Evolutionary conservation across 2,329 filamentous ascomycete species (phyloP).

Genomic region (Mycogone perniciosa): DNA sequence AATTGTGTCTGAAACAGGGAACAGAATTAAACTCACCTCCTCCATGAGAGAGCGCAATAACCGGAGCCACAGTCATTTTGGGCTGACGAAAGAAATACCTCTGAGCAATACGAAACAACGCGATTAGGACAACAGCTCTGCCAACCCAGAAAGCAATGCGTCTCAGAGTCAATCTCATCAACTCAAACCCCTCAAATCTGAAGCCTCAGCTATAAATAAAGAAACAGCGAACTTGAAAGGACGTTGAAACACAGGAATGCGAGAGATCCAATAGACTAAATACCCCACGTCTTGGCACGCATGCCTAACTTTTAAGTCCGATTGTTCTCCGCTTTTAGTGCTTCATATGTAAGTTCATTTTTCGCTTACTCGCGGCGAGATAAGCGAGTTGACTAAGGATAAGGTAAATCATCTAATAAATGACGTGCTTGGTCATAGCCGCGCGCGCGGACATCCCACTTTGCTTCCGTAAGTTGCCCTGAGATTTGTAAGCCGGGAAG

Average conservation of each 20-base stretch:
- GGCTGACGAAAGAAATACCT: not conserved
- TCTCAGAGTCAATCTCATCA: conserved; percentile 14
- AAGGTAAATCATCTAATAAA: not conserved
- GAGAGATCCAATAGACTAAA: too few relatives aligned
- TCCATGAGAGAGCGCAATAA: conserved; percentile 45
- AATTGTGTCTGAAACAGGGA: not conserved
- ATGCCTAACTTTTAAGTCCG: not conserved
- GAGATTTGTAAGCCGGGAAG: not conserved
- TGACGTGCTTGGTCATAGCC: conserved; percentile 21
- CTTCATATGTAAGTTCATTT: not conserved
- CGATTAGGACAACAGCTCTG: conserved; percentile 2
- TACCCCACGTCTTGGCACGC: too few relatives aligned
- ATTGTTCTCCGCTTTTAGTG: not conserved
- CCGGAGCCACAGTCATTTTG: conserved; percentile 37
- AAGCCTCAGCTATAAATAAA: not conserved
- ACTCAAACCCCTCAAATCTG: not conserved
- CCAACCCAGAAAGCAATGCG: conserved; percentile 4
- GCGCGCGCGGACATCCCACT: conserved; percentile 20
- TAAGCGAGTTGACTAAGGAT: not conserved
- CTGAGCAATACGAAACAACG: conserved; percentile 10
- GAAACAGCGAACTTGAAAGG: too few relatives aligned
- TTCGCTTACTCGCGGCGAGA: not conserved
- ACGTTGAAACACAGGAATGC: too few relatives aligned
- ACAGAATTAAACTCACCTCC: conserved; percentile 30
- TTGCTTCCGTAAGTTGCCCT: not conserved